phyloP scores from a whole-genome alignment of 805 yeast genomes.

The Metschnikowia chrysomelidarum region DNA sequence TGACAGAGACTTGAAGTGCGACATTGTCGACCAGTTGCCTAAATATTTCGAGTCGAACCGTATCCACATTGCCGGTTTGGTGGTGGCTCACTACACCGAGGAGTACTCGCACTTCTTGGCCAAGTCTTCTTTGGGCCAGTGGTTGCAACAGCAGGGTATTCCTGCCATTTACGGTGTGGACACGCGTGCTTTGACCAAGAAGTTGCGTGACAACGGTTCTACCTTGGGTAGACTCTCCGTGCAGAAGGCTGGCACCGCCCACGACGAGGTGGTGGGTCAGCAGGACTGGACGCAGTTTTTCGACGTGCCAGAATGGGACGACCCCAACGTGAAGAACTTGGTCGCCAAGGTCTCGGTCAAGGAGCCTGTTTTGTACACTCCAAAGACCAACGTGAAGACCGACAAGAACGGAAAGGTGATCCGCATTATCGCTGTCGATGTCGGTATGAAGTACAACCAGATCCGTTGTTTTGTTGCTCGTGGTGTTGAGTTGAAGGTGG shows the following conservation, averaged over 20 bases:
- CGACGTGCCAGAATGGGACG: conserved; percentile 82
- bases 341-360: conserved; percentile 86
- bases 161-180: conserved; percentile 99
- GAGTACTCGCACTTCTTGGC: conserved; percentile 94
- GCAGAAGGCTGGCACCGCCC: conserved; percentile 41
- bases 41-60: conserved; percentile 88
- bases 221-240: conserved; percentile 85
- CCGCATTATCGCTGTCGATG: conserved; percentile 88
- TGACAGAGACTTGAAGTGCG: conserved; percentile 71
- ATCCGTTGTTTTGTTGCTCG: conserved; percentile 94
- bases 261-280: conserved; percentile 31
- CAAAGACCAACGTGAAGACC: conserved; percentile 52
- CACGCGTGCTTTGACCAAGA: conserved; percentile 92
- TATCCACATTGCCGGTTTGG: conserved; percentile 95
- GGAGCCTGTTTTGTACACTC: conserved; percentile 74
- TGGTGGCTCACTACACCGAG: conserved; percentile 95
- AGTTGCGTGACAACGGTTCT: conserved; percentile 88
- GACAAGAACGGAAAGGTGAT: conserved; percentile 73
- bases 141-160: conserved; percentile 88
- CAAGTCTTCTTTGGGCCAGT: conserved; percentile 82
- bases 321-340: conserved; percentile 88
- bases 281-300: conserved; percentile 60
- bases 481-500: conserved; percentile 94
- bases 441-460: conserved; percentile 97
- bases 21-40: conserved; percentile 72